phyloP scores from a whole-genome alignment of 1,139 yeast species.

The Candida sp. region DNA sequence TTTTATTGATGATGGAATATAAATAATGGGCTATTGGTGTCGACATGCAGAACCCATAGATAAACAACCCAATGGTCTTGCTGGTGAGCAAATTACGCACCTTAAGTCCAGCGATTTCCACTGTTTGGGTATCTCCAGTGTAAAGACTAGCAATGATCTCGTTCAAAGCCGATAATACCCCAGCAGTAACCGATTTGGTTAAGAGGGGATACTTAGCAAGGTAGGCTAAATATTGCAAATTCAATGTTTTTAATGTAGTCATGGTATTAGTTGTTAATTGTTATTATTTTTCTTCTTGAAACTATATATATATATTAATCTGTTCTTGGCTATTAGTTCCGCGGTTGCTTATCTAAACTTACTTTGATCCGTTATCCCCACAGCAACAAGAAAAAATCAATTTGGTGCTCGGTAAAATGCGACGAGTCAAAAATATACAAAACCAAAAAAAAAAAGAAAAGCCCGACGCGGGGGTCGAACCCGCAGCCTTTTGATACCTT shows the following conservation, averaged over 20 bases:
- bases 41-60: slow-evolving; percentile 66
- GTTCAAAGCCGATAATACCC: slow-evolving; percentile 52
- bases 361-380: background rate
- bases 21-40: slow-evolving; percentile 75
- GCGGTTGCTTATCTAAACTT: background rate
- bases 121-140: slow-evolving; percentile 40
- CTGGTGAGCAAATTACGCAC: slow-evolving; percentile 39
- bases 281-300: too few species aligned
- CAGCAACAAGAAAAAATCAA: too few species aligned
- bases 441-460: slow-evolving; percentile 12
- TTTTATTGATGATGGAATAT: slow-evolving; percentile 45
- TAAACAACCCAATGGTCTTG: slow-evolving; percentile 62
- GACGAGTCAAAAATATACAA: background rate
- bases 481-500: slow-evolving; percentile 44
- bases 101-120: slow-evolving; percentile 9
- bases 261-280: slow-evolving; percentile 25
- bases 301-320: background rate
- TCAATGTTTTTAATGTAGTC: slow-evolving; percentile 71
- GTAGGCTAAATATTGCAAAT: slow-evolving; percentile 34
- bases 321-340: background rate
- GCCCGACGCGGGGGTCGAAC: slow-evolving; percentile 54
- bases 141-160: slow-evolving; percentile 55
- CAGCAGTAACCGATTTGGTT: slow-evolving; percentile 62
- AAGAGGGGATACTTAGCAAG: slow-evolving; percentile 50
- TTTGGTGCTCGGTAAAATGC: background rate